Conservation (phyloP, 2,329 filamentous ascomycete genomes). For the Beauveria australis region DNA sequence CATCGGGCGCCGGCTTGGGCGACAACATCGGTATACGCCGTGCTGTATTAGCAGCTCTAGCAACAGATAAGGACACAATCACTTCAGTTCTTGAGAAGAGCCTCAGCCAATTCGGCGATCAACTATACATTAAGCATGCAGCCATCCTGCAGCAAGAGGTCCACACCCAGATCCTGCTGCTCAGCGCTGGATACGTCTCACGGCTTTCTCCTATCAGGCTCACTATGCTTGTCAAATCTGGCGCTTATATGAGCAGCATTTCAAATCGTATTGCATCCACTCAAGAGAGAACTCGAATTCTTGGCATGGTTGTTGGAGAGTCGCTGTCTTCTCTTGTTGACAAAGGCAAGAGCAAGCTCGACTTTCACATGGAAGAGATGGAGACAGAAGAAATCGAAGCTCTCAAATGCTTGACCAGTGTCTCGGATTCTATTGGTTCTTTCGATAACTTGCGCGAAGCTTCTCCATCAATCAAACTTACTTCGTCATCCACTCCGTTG, state of each 20-base stretch:
- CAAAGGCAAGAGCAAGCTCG: conserved; percentile 63
- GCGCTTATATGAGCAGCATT: conserved; percentile 65
- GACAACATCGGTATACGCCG: conserved; percentile 58
- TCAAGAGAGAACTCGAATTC: conserved; percentile 65
- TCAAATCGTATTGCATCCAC: conserved; percentile 79
- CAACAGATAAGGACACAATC: conserved; percentile 42
- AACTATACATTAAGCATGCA: conserved; percentile 77
- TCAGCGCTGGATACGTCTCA: conserved; percentile 69
- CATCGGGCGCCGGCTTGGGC: conserved; percentile 57
- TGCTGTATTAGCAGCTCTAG: conserved; percentile 52
- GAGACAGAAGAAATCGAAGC: conserved; percentile 63
- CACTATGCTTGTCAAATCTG: conserved; percentile 60
- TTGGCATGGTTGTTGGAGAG: conserved; percentile 84
- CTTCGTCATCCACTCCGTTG: background rate
- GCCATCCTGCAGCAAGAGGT: conserved; percentile 85
- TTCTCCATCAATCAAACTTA: background rate
- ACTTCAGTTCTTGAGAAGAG: conserved; percentile 56
- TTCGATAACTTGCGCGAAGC: conserved; percentile 38
- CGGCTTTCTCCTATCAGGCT: conserved; percentile 58
- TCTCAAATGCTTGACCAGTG: conserved; percentile 59
- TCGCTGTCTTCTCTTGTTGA: conserved; percentile 55
- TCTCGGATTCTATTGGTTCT: conserved; percentile 56
- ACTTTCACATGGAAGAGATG: conserved; percentile 78
- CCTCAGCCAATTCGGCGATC: conserved; percentile 71
- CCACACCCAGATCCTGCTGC: conserved; percentile 69